Percentiles rank a stretch among this genome's conserved stretches.
Evolutionary conservation across 345 rosid species (phyloP).

Genomic region (Citrus mangshanensis): DNA sequence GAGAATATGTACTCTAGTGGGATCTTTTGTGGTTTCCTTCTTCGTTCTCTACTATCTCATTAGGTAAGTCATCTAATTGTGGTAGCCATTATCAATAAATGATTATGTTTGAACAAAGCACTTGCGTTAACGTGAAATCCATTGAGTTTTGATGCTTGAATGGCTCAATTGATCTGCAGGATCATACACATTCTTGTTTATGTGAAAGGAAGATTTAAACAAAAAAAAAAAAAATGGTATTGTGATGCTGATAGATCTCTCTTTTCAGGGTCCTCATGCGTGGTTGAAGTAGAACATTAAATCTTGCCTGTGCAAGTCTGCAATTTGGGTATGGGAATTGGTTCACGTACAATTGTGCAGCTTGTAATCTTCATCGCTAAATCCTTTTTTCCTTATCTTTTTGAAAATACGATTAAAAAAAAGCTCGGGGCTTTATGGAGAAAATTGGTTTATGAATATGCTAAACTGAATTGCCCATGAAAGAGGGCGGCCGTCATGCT

Average conservation of each 20-base stretch:
- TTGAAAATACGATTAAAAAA: neutral
- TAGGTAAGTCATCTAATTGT: slow-evolving; percentile 37
- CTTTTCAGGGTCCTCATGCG: slow-evolving; percentile 28
- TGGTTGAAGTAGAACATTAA: slow-evolving; percentile 8
- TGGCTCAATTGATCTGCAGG: neutral
- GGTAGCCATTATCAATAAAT: neutral
- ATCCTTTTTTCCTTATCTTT: neutral
- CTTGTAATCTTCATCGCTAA: neutral
- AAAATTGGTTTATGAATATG: neutral
- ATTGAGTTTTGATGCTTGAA: neutral
- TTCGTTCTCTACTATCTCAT: slow-evolving; percentile 53
- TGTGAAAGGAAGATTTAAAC: no score
- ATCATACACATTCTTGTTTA: neutral
- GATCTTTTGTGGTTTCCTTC: slow-evolving; percentile 54
- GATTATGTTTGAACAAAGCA: no score
- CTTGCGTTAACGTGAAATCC: neutral
- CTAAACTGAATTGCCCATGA: neutral
- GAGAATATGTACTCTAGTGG: slow-evolving; percentile 63
- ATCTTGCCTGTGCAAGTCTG: neutral
- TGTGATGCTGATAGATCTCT: neutral
- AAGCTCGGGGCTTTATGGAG: neutral
- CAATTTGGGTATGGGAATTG: neutral
- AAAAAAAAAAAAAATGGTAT: no score
- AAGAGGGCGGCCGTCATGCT: neutral
- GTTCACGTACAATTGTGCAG: neutral